Percentiles rank a stretch among this genome's conserved stretches.
These are phyloP conservation scores for Lodderomyces margitis DNA, from an alignment of 1,139 yeast genomes.

Conservation along the genomic window DNA sequence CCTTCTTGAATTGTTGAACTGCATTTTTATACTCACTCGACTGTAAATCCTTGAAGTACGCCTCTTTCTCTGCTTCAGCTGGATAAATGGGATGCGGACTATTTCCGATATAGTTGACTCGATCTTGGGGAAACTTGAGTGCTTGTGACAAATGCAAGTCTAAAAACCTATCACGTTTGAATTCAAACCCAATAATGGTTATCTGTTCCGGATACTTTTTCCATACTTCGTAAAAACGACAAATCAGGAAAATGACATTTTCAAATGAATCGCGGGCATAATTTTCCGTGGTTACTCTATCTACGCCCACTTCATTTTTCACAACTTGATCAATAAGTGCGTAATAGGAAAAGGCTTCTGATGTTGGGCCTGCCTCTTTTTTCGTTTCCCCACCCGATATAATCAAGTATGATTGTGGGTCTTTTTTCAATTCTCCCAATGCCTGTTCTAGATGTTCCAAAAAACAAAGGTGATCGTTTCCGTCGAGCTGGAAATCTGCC, in stretches of 20 bases:
- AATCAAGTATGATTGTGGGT: constrained; percentile 35
- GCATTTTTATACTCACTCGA: constrained; percentile 56
- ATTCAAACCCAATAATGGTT: constrained; percentile 70
- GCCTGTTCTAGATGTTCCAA: constrained; percentile 56
- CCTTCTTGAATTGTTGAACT: constrained; percentile 50
- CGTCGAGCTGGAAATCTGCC: constrained; percentile 66
- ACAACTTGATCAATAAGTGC: constrained; percentile 27
- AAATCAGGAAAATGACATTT: constrained; percentile 63
- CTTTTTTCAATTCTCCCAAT: constrained; percentile 28
- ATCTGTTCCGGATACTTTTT: constrained; percentile 50
- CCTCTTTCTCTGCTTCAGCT: constrained; percentile 18
- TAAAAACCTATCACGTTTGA: constrained; percentile 61
- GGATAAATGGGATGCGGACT: constrained; percentile 51
- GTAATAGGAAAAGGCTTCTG: constrained; percentile 64
- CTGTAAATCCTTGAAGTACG: constrained; percentile 43
- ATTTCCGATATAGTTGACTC: constrained; percentile 55
- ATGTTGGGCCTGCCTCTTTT: constrained; percentile 44
- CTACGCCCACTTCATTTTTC: constrained; percentile 11
- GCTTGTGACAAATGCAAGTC: constrained; percentile 53
- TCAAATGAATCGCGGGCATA: constrained; percentile 82
- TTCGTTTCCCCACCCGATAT: constrained; percentile 81
- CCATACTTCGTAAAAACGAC: constrained; percentile 51
- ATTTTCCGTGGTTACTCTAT: constrained; percentile 53
- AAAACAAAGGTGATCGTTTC: constrained; percentile 65
- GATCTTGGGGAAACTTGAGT: constrained; percentile 32